Base-by-base conservation (phyloP, 2,329 filamentous ascomycete genomes). In the Colletotrichum coccodes region DNA sequence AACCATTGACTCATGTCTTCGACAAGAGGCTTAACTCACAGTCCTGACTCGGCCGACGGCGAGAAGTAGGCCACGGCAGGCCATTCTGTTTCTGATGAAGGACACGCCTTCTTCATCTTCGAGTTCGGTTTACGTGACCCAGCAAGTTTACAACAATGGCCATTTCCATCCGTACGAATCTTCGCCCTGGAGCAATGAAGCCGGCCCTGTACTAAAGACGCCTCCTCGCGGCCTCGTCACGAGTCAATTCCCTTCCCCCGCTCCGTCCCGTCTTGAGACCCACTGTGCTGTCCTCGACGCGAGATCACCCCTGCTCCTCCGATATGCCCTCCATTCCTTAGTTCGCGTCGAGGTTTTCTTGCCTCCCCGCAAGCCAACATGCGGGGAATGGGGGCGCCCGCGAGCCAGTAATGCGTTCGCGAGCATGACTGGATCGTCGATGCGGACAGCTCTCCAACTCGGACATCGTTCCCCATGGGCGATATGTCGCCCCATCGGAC, bases 401-500 rank as follows among this genome's bases (percentile, higher is more conserved):
- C n/a, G 4, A 36, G 50, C 32, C 4, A 12, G 32, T 23, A 14
- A 36, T 14, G 30, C 30, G 28, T 8, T 59, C 18, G 54, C 56
- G 2, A 53, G 16, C 34, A 61, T 61, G 23, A 23, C 34, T 30
- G 47, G 34, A 44, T 18, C 30, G 14, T 36, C 42, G 30, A 34
- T 38, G 16, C 38, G 32, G 34, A 16, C 28, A 2, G 18, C 11
- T 49, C 40, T 40, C 49, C 28, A 2, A 12, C 11, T 49, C 40
- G 30, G 38, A 32, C 61, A 18, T 16, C 14, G 44, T 58, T 58
- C 52, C 61, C 61, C 52, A 50, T 50, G 42, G 61, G 44, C 34
- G 34, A 58, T 64, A 32, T 50, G 42, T 32, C 42, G 32, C 58
- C 52, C 42, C 52, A 57, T 64, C 61, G 61, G 61, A 58, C 34